phyloP scores from a whole-genome alignment of 75 land plant species.

The Chamaecyparis obtusa region DNA sequence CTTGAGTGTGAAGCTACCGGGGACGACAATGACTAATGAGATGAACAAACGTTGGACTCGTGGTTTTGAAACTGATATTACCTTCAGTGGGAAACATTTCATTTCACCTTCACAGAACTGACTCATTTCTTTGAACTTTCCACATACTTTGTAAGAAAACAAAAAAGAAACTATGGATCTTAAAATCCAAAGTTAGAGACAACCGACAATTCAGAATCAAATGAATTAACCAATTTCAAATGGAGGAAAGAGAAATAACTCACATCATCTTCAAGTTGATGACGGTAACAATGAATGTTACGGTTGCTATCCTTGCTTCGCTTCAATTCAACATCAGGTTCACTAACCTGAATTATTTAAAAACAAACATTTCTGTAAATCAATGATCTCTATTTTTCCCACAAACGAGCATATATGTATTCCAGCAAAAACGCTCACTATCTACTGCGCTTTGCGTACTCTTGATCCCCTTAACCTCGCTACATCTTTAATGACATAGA shows the following conservation, averaged over 20 bases:
- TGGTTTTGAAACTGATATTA: not conserved
- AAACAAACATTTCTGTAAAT: not conserved
- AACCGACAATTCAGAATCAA: not conserved
- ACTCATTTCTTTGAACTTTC: not conserved
- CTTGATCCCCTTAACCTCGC: not conserved
- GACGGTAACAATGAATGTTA: not conserved
- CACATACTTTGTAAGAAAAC: not conserved
- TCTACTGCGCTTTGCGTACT: not conserved
- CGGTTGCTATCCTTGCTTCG: not conserved
- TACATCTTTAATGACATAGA: not conserved
- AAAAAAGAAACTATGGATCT: not conserved
- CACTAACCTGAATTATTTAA: not conserved
- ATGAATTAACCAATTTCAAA: not conserved
- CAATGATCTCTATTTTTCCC: conserved; percentile 5
- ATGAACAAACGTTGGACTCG: not conserved
- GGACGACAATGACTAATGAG: not conserved
- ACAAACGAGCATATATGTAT: not conserved
- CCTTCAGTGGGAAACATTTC: not conserved
- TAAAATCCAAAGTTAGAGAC: not conserved
- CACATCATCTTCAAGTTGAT: conserved; percentile 57
- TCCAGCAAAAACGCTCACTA: not conserved
- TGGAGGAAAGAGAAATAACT: conserved; percentile 7
- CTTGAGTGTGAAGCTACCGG: not conserved
- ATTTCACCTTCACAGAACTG: not conserved
- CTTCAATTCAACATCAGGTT: not conserved